Conservation (phyloP, 805 yeast species). For the Myxozyma monticola region DNA sequence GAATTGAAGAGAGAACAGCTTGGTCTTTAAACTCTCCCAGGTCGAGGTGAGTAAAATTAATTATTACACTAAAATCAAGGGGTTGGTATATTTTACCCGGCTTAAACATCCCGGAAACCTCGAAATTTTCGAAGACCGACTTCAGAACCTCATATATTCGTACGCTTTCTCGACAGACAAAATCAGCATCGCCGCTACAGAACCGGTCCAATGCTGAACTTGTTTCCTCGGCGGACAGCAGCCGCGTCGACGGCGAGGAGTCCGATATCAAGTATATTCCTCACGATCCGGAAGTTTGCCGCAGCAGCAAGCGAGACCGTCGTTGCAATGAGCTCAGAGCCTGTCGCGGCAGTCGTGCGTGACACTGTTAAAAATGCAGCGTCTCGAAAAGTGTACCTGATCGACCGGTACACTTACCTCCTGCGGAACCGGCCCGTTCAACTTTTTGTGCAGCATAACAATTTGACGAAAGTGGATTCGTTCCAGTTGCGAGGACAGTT, state of each 20-base stretch:
- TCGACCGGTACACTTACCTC: slow-evolving; percentile 75
- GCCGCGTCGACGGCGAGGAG: not conserved
- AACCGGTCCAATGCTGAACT: slow-evolving; percentile 1
- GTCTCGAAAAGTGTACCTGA: slow-evolving; percentile 81
- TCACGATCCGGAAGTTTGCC: slow-evolving; percentile 5
- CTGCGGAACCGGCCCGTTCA: slow-evolving; percentile 69
- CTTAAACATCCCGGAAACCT: no score
- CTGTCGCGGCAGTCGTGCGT: slow-evolving; percentile 31
- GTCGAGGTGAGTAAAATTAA: no score
- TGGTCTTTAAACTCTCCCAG: no score
- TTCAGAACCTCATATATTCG: no score
- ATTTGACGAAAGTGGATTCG: slow-evolving; percentile 69
- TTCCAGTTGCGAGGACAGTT: slow-evolving; percentile 62
- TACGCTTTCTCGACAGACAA: no score
- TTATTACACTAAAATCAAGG: no score
- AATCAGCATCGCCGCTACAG: no score
- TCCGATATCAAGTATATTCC: slow-evolving; percentile 1
- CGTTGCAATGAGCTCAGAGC: not conserved
- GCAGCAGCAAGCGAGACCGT: slow-evolving; percentile 2
- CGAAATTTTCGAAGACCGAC: no score
- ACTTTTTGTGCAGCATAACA: slow-evolving; percentile 82
- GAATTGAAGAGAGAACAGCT: no score
- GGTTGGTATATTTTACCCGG: no score
- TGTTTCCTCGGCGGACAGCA: slow-evolving; percentile 1
- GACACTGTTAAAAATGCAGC: slow-evolving; percentile 60